Evolutionary conservation across 2,329 filamentous ascomycete genomes (phyloP), one percentile per base, ranked within the genome.

Genomic region (Ceratocystis albifundus): DNA sequence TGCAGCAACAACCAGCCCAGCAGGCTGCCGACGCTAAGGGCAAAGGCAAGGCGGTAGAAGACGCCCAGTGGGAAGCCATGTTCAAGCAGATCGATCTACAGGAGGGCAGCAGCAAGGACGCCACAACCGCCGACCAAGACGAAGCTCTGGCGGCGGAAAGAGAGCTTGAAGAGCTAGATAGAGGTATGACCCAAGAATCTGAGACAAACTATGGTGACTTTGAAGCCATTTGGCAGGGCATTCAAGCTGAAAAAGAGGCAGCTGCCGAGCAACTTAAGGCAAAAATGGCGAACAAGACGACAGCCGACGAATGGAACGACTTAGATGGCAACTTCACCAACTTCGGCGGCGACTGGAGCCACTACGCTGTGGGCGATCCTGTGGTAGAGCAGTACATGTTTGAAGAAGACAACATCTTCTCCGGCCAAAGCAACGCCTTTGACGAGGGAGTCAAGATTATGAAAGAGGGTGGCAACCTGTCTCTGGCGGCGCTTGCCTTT

Each of bases 51-150:
- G 84, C 97, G 77, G 87, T 97, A 12, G 90, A 96, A 74, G 93
- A 99, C 71, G 80, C 88, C 72, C 88, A 96, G 73, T 97, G 94
- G 94, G 93, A 97, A 76, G 90, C 91, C 71, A 91, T 97, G 75
- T 99, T 99, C 75, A 89, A 90, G 67, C 85, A 94, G 76, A 86
- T 96, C 74, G 82, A 87, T 72, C 77, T 82, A 71, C 75, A 80
- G 69, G 78, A 81, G 62, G 75, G 78, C 65, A 79, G 80, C 71
- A 79, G 78, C 65, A 75, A 76, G 46, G 86, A 86, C 50, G 85
- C 87, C 32, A 65, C 46, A 32, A 46, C 53, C 30, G 46, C 53
- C 17, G 28, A 32, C 36, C 48, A 62, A 45, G 66, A 66, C 20
- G 63, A 91, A 95, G 55, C 55, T 59, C 8, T 65, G 53, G 62